Percentiles rank a stretch among this genome's conserved stretches.
Evolutionary conservation across 2,329 filamentous ascomycete genomes (phyloP).

Genomic region (Penicillium digitatum): DNA sequence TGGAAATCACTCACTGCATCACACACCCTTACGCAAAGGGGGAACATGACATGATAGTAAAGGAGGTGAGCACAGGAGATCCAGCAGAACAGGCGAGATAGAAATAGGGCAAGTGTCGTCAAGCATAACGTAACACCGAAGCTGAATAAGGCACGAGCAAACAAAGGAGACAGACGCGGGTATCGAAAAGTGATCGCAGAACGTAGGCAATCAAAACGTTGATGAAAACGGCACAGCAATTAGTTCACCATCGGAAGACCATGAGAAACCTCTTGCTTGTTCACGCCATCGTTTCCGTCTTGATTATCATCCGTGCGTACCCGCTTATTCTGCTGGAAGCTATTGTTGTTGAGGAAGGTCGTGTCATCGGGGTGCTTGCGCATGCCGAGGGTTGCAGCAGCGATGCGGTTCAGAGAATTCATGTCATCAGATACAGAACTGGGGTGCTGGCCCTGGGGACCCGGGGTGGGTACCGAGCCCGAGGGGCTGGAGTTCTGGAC

Average conservation of each 20-base stretch:
- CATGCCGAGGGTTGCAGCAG: slow-evolving; percentile 43
- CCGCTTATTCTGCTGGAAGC: slow-evolving; percentile 33
- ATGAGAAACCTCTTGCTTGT: slow-evolving; percentile 29
- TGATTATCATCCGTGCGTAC: slow-evolving; percentile 31
- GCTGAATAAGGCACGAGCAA: neutral
- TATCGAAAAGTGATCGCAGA: slow-evolving; percentile 11
- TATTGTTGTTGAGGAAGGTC: slow-evolving; percentile 32
- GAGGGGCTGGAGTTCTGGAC: slow-evolving; percentile 19
- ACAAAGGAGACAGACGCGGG: slow-evolving; percentile 1
- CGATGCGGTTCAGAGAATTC: slow-evolving; percentile 43
- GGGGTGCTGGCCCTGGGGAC: slow-evolving; percentile 28
- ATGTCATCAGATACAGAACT: slow-evolving; percentile 35
- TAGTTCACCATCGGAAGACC: slow-evolving; percentile 25
- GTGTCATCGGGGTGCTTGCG: slow-evolving; percentile 42
- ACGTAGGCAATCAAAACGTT: slow-evolving; percentile 2
- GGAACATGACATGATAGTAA: neutral
- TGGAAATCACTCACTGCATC: slow-evolving; percentile 17
- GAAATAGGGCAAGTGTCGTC: neutral
- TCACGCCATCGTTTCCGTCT: slow-evolving; percentile 17
- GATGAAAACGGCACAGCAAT: neutral
- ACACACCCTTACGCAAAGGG: slow-evolving; percentile 15
- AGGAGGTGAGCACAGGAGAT: neutral
- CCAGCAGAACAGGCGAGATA: slow-evolving; percentile 4
- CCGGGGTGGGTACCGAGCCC: slow-evolving; percentile 19
- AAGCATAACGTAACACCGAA: neutral